phyloP scores from a whole-genome alignment of 2,329 filamentous ascomycete species.

The Aspergillus sp. region DNA sequence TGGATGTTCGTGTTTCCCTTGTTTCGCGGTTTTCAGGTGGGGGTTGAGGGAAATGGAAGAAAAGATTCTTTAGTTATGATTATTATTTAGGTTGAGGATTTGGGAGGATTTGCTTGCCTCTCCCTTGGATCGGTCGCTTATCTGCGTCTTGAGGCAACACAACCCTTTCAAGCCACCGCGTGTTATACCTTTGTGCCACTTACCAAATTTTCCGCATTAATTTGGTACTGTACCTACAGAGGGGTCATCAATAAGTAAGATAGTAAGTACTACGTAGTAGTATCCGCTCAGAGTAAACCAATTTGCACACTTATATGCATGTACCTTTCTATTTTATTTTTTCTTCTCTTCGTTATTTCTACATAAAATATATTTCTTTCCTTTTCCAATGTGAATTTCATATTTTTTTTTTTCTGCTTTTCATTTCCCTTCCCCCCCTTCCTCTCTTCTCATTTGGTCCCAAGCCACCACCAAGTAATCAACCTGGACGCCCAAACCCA shows the following conservation, averaged over 20 bases:
- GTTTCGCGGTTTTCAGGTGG: constrained; percentile 3
- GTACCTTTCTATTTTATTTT: background rate
- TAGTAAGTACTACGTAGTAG: too few species aligned
- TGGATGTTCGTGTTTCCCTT: constrained; percentile 18
- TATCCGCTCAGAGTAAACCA: too few species aligned
- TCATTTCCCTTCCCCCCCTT: background rate
- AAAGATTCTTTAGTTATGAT: background rate
- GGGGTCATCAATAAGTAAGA: too few species aligned
- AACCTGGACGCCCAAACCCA: constrained; percentile 13
- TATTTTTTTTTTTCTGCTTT: background rate
- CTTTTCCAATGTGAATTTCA: background rate
- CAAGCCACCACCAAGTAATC: constrained; percentile 2
- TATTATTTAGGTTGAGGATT: background rate
- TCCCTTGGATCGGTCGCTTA: background rate
- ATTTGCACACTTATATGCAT: too few species aligned
- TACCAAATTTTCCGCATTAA: background rate
- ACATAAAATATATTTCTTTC: background rate
- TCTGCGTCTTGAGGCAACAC: background rate
- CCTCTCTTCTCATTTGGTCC: background rate
- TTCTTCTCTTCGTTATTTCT: background rate
- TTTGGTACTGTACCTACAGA: too few species aligned
- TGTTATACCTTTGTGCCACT: background rate
- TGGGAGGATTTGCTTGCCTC: background rate
- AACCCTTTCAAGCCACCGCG: background rate
- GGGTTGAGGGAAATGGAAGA: background rate